Conservation (phyloP, 345 rosid genomes). For the Citrus maxima region DNA sequence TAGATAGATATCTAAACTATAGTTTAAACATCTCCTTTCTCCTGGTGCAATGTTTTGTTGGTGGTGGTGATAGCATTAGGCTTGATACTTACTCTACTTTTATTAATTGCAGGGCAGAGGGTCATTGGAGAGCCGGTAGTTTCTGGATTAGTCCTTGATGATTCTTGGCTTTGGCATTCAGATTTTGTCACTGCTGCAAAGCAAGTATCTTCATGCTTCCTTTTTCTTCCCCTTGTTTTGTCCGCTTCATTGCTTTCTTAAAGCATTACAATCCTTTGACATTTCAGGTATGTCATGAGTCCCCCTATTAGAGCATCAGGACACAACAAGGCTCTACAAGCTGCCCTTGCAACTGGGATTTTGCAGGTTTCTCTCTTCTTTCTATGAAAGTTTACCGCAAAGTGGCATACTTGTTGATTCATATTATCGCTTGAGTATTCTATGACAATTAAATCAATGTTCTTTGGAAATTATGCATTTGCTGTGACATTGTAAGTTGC, state of each 20-base stretch:
- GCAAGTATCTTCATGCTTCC: slow-evolving; percentile 31
- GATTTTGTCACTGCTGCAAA: slow-evolving; percentile 86
- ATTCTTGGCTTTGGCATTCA: slow-evolving; percentile 83
- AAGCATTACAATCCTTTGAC: slow-evolving; percentile 9
- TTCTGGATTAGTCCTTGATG: slow-evolving; percentile 88
- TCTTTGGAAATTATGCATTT: background rate
- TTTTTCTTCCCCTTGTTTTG: background rate
- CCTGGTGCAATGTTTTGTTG: background rate
- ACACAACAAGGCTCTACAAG: slow-evolving; percentile 85
- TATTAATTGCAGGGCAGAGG: slow-evolving; percentile 76
- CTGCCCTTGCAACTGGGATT: slow-evolving; percentile 87
- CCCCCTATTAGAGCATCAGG: slow-evolving; percentile 91
- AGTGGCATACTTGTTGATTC: background rate
- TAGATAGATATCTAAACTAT: background rate
- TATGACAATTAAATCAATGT: background rate
- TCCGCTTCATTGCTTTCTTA: background rate
- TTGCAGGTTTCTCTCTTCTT: slow-evolving; percentile 60
- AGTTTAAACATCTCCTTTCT: background rate
- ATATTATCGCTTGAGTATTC: background rate
- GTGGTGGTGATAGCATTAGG: background rate
- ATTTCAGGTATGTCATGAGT: slow-evolving; percentile 91
- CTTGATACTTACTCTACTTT: slow-evolving; percentile 1
- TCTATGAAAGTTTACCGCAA: background rate
- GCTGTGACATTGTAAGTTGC: background rate
- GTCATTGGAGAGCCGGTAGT: slow-evolving; percentile 94